phyloP scores from a whole-genome alignment of 176 grass and related monocot species.

The Rhynchospora pubera region DNA sequence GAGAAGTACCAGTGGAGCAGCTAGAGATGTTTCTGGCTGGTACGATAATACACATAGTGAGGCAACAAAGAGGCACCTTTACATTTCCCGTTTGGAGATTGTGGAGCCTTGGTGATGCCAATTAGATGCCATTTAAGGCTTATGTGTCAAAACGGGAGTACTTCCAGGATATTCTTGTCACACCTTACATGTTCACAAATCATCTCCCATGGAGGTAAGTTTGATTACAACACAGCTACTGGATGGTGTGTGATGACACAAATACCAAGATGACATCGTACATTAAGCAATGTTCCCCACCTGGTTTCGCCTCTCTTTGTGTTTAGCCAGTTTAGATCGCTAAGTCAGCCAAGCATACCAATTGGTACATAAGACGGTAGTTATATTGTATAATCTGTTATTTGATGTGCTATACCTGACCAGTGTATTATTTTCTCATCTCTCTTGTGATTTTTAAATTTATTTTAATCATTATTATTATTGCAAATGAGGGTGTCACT shows the following conservation, averaged over 20 bases:
- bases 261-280: neutral
- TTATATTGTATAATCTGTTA: neutral
- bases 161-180: slow-evolving; percentile 66
- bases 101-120: slow-evolving; percentile 42
- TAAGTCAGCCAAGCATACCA: neutral
- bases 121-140: slow-evolving; percentile 61
- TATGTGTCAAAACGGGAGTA: slow-evolving; percentile 62
- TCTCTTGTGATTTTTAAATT: neutral
- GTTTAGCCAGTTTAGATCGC: neutral
- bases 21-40: slow-evolving; percentile 88
- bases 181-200: slow-evolving; percentile 89
- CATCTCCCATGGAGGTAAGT: slow-evolving; percentile 93
- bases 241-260: neutral
- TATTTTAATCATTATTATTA: neutral
- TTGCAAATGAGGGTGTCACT: slow-evolving; percentile 52
- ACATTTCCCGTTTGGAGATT: slow-evolving; percentile 72
- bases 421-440: neutral
- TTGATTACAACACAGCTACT: neutral
- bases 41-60: slow-evolving; percentile 71
- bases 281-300: neutral
- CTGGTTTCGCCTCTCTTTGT: neutral
- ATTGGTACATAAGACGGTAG: neutral
- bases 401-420: neutral
- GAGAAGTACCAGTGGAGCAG: slow-evolving; percentile 50
- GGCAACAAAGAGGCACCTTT: slow-evolving; percentile 46